These are phyloP conservation scores for Tritrichomonas foetus DNA, from an alignment of 208 protist species.

Conservation along the genomic window DNA sequence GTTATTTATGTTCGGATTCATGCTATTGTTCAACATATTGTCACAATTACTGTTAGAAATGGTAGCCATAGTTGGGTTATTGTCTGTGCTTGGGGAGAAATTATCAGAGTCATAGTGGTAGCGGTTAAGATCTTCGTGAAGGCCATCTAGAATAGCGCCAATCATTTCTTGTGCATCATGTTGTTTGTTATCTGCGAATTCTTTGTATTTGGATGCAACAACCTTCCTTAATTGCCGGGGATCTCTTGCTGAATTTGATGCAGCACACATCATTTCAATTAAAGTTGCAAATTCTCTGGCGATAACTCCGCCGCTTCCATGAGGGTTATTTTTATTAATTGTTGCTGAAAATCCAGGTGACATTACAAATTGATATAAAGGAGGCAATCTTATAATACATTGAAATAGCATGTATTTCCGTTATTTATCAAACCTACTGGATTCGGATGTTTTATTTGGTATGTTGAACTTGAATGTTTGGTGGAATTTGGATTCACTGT, in stretches of 20 bases:
- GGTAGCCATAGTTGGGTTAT: no score
- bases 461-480: no score
- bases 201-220: background rate
- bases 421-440: background rate
- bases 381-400: background rate
- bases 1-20: no score
- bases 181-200: background rate
- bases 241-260: background rate
- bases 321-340: background rate
- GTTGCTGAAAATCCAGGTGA: background rate
- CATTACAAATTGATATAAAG: background rate
- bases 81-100: no score
- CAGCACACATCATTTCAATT: background rate
- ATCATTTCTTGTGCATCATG: slow-evolving; percentile 7
- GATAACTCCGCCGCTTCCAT: background rate
- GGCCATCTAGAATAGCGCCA: background rate
- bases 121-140: background rate
- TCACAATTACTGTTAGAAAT: no score
- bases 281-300: background rate
- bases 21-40: no score
- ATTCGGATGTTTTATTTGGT: background rate
- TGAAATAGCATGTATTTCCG: slow-evolving; percentile 7
- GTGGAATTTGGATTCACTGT: no score
- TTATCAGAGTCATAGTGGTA: no score
- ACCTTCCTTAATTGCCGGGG: background rate